These are phyloP conservation scores for Ophiostoma himal-ulmi DNA, from an alignment of 2,329 filamentous ascomycete species.

Conservation along the genomic window DNA sequence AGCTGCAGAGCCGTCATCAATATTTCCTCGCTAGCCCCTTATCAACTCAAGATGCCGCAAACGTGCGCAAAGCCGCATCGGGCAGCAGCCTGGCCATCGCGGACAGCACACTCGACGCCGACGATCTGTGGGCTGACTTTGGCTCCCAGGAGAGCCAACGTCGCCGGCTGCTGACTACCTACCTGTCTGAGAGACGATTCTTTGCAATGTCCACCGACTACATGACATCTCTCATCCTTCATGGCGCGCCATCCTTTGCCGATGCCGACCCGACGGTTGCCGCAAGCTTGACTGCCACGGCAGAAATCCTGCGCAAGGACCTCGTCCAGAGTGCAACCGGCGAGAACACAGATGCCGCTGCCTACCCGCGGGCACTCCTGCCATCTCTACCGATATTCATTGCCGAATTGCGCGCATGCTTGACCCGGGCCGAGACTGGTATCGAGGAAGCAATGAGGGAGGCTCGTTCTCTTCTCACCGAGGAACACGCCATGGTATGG, in stretches of 20 bases:
- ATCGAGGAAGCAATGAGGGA: constrained; percentile 48
- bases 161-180: constrained; percentile 62
- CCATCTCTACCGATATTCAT: constrained; percentile 46
- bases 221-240: constrained; percentile 45
- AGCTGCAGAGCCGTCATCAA: constrained; percentile 77
- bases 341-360: constrained; percentile 4
- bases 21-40: constrained; percentile 64
- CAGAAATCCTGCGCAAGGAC: constrained; percentile 20
- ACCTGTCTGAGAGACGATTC: constrained; percentile 64
- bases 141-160: constrained; percentile 57
- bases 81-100: constrained; percentile 31
- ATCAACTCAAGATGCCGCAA: constrained; percentile 70
- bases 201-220: constrained; percentile 60
- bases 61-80: constrained; percentile 67
- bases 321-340: constrained; percentile 19
- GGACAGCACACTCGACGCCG: constrained; percentile 43
- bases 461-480: constrained; percentile 41
- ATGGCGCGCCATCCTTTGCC: constrained; percentile 27
- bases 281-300: neutral
- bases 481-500: constrained; percentile 55
- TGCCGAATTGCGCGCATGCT: constrained; percentile 42
- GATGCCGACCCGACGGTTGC: constrained; percentile 9
- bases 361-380: constrained; percentile 36
- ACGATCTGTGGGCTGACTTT: constrained; percentile 54
- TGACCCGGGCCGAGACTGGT: constrained; percentile 45